phyloP scores from a whole-genome alignment of 2,329 filamentous ascomycete genomes.

The Talaromyces islandicus region DNA sequence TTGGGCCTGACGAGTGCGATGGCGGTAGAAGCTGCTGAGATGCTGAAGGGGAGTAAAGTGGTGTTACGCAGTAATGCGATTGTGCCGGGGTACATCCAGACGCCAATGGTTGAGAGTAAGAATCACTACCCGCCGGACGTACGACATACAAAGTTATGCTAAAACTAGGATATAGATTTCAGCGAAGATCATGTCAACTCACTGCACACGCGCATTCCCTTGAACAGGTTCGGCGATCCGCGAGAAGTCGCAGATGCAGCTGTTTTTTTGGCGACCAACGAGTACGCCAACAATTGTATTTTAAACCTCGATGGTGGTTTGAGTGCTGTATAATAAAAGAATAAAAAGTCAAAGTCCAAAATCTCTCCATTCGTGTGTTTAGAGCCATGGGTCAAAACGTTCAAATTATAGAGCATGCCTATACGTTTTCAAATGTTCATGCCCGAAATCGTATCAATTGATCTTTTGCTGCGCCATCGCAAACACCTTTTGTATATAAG shows the following conservation, averaged over 20 bases:
- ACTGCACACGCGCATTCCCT: conserved; percentile 51
- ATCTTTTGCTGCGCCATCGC: not conserved
- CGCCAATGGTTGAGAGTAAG: conserved; percentile 70
- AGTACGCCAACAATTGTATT: conserved; percentile 81
- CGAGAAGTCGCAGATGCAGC: conserved; percentile 78
- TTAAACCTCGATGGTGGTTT: conserved; percentile 81
- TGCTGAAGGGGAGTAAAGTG: conserved; percentile 52
- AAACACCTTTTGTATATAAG: not conserved
- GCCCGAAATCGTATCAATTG: not conserved
- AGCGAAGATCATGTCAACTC: conserved; percentile 24
- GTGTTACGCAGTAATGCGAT: conserved; percentile 72
- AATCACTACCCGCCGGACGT: not conserved
- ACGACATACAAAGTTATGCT: not conserved
- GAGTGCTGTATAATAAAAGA: conserved; percentile 54
- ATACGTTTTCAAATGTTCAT: not conserved
- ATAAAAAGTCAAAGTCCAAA: not conserved
- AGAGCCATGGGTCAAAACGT: not conserved
- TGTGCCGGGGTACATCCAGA: conserved; percentile 76
- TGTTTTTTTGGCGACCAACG: conserved; percentile 68
- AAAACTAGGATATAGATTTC: conserved; percentile 35
- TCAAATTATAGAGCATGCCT: not conserved
- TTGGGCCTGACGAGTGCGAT: conserved; percentile 50
- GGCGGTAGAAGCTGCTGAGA: conserved; percentile 26
- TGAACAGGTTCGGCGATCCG: conserved; percentile 59
- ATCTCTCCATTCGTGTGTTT: not conserved